Percentiles rank a stretch among this genome's conserved stretches.
phyloP scores from a whole-genome alignment of 2,329 filamentous ascomycete species.

The Ascochyta pisi region DNA sequence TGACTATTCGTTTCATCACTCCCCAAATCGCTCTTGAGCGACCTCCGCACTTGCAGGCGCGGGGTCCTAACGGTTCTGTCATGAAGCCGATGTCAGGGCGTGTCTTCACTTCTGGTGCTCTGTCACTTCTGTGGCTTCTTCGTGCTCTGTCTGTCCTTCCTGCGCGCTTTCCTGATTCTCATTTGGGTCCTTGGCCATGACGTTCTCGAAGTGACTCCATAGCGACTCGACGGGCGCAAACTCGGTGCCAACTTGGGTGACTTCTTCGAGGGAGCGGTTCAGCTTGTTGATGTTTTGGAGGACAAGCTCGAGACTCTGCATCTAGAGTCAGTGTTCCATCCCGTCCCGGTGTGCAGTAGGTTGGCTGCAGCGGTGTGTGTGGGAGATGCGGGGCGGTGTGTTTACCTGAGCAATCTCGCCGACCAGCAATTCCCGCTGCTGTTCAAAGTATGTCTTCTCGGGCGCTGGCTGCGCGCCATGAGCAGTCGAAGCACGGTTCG shows the following conservation, averaged over 20 bases:
- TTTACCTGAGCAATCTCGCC: constrained; percentile 74
- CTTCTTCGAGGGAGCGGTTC: constrained; percentile 88
- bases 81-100: background rate
- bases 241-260: constrained; percentile 94
- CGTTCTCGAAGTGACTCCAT: constrained; percentile 96
- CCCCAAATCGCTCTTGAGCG: background rate
- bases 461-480: constrained; percentile 26
- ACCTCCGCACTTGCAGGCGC: background rate
- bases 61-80: background rate
- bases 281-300: constrained; percentile 95
- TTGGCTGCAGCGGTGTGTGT: constrained; percentile 42
- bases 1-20: background rate
- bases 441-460: constrained; percentile 69
- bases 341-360: constrained; percentile 42
- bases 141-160: constrained; percentile 33
- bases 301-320: constrained; percentile 80
- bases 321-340: constrained; percentile 1
- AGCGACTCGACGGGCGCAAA: constrained; percentile 96
- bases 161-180: constrained; percentile 40
- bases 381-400: constrained; percentile 8
- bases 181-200: constrained; percentile 79
- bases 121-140: constrained; percentile 29
- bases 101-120: constrained; percentile 29
- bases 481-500: constrained; percentile 29
- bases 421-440: constrained; percentile 75